These are phyloP conservation scores for Yarrowia sp. DNA, from an alignment of 805 yeast genomes.

Conservation along the genomic window DNA sequence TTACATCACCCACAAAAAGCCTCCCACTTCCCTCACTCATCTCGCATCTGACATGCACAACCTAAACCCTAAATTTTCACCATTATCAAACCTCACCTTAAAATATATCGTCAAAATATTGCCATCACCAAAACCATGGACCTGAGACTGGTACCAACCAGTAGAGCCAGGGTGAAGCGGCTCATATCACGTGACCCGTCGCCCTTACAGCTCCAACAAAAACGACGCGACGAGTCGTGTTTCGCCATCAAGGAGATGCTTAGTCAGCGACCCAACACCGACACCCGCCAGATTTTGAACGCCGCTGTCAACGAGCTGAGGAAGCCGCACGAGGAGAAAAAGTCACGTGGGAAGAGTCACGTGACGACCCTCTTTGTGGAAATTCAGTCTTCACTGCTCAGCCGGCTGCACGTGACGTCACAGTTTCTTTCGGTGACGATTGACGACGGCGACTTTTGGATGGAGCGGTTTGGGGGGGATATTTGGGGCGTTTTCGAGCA, in stretches of 20 bases:
- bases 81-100: neutral
- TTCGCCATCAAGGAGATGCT: constrained; percentile 1
- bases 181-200: constrained; percentile 19
- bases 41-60: neutral
- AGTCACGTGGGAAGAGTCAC: neutral
- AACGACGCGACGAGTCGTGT: neutral
- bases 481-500: constrained; percentile 16
- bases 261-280: constrained; percentile 15
- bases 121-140: neutral
- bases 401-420: constrained; percentile 10
- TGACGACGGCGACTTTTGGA: constrained; percentile 16
- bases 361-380: constrained; percentile 3
- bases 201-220: constrained; percentile 6
- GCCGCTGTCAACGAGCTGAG: neutral
- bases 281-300: constrained; percentile 1
- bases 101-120: too few relatives aligned
- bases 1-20: too few relatives aligned
- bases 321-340: too few relatives aligned
- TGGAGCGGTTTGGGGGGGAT: constrained; percentile 31
- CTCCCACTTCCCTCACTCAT: neutral
- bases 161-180: constrained; percentile 16
- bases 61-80: neutral
- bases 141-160: constrained; percentile 29
- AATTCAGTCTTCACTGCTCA: neutral
- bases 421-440: constrained; percentile 11